Conservation (phyloP, 257 asterid species). For the Plantago major region DNA sequence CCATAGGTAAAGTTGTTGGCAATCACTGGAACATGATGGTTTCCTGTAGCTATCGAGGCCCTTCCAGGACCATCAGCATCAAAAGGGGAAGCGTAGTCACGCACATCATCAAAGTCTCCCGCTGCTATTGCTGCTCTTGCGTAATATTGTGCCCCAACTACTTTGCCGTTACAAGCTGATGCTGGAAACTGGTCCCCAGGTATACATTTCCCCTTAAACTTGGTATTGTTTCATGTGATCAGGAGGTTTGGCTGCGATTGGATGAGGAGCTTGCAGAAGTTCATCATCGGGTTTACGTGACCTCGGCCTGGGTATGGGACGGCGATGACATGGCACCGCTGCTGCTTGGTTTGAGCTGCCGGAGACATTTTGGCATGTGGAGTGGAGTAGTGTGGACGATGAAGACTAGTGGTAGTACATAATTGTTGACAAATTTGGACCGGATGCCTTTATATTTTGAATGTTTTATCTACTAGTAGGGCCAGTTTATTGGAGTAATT, state of each 20-base stretch:
- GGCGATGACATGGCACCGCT: conserved; percentile 57
- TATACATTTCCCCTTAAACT: conserved; percentile 55
- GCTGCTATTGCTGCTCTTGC: conserved; percentile 67
- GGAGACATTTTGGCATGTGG: neutral
- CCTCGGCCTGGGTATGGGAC: conserved; percentile 85
- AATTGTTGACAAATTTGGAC: too few species aligned
- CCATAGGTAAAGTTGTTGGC: conserved; percentile 56
- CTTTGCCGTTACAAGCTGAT: conserved; percentile 57
- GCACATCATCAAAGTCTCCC: conserved; percentile 47
- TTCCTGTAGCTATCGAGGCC: conserved; percentile 80
- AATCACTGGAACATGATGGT: conserved; percentile 38
- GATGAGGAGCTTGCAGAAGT: conserved; percentile 46
- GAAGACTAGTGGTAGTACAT: too few species aligned
- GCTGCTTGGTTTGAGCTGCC: neutral
- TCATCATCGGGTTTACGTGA: conserved; percentile 79
- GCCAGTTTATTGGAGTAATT: too few species aligned
- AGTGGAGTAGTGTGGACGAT: too few species aligned
- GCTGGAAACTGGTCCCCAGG: conserved; percentile 40
- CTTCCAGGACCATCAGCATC: conserved; percentile 86
- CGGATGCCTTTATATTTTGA: too few species aligned
- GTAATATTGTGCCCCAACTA: conserved; percentile 61
- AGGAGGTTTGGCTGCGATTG: conserved; percentile 25
- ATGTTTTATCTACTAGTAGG: too few species aligned
- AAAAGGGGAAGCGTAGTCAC: conserved; percentile 55
- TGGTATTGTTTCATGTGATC: conserved; percentile 19